These are phyloP conservation scores for Bacterosira constricta DNA, from an alignment of 108 stramenopile species.

Conservation along the genomic window DNA sequence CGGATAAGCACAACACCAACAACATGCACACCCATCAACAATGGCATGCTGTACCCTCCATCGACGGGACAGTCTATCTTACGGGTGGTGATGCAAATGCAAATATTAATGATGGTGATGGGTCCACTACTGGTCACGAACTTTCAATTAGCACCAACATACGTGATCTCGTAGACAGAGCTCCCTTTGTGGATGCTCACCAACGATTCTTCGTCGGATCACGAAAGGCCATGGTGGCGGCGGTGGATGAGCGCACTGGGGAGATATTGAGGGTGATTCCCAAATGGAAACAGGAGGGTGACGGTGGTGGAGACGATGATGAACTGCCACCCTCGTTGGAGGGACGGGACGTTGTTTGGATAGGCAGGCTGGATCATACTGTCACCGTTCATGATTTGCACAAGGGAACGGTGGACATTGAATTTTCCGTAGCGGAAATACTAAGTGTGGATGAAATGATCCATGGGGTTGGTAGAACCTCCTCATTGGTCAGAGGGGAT, in stretches of 20 bases:
- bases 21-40: slow-evolving; percentile 27
- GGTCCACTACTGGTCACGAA: slow-evolving; percentile 26
- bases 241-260: slow-evolving; percentile 72
- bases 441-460: slow-evolving; percentile 78
- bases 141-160: slow-evolving; percentile 62
- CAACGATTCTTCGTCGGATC: slow-evolving; percentile 79
- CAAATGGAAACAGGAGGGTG: slow-evolving; percentile 31
- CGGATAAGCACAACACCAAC: slow-evolving; percentile 20
- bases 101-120: background rate
- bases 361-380: slow-evolving; percentile 80
- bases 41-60: slow-evolving; percentile 72
- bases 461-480: slow-evolving; percentile 21
- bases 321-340: slow-evolving; percentile 39
- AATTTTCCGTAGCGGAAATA: slow-evolving; percentile 72
- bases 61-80: slow-evolving; percentile 79
- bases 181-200: slow-evolving; percentile 81
- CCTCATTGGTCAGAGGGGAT: slow-evolving; percentile 11
- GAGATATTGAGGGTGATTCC: slow-evolving; percentile 73
- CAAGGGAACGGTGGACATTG: slow-evolving; percentile 65
- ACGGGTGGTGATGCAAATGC: slow-evolving; percentile 50
- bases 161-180: slow-evolving; percentile 68
- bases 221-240: slow-evolving; percentile 64
- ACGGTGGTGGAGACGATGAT: slow-evolving; percentile 28
- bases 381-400: slow-evolving; percentile 79
- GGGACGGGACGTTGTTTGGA: slow-evolving; percentile 76